Evolutionary conservation across 108 stramenopile species (phyloP), one percentile per base, ranked within the genome.

Genomic region (Stephanodiscus minutulus): DNA sequence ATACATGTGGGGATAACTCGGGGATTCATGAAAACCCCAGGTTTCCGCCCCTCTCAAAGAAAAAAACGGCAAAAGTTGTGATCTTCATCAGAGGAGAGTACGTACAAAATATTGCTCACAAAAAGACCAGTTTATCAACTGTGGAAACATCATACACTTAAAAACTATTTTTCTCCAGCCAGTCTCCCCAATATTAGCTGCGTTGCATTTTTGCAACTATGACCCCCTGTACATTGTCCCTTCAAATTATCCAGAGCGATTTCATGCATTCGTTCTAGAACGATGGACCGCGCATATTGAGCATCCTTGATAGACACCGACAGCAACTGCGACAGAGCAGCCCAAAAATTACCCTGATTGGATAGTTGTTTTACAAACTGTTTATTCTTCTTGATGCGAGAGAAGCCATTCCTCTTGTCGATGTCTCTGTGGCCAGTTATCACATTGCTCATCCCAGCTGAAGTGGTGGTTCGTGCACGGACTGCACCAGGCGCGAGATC

Each of bases 381-480:
- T 39, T 66, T 48, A 18, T 52, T 52, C 50, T 66, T 61, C 35
- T 37, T 27, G 10, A 60, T 66, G 25, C 7, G 46, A n/a, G 44
- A 62, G 0, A 77, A 47, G 15, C 68, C 66, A 44, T 68, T 65
- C 13, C 44, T 66, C 27, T 64, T 50, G 33, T 76, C 74, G 3
- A 64, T 15, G 0, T 29, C 62, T 9, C 72, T 49, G 41, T 53
- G 18, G 5, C 77, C 72, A n/a, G 76, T 77, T 0, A 85, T 21
- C 33, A 93, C 74, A 65, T 84, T 62, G 10, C 63, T 77, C 92
- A 94, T 94, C 9, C 92, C 92, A 8, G 92, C 88, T 41, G 84
- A 85, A 13, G 92, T 94, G 35, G 82, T 62, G 17, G 90, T 88
- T 33, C 92, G 77, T 8, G 89, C 83, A 52, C 90, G 88, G 11